Percentiles rank a stretch among this genome's conserved stretches.
These are phyloP conservation scores for Sparassis latifolia DNA, from an alignment of 1,284 basidiomycete species.

Conservation along the genomic window DNA sequence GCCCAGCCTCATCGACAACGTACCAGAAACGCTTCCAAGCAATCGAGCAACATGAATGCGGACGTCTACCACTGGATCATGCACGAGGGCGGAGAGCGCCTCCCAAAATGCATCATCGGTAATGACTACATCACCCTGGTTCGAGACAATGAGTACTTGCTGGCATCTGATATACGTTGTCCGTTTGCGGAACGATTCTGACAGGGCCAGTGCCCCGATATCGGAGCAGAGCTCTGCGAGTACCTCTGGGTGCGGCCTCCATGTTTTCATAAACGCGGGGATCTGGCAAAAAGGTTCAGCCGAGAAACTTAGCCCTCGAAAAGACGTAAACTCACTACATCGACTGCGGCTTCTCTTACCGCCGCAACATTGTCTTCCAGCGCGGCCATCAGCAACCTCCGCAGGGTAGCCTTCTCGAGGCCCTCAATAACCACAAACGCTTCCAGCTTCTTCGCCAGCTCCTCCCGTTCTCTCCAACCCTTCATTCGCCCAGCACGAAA, in stretches of 20 bases:
- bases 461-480: slow-evolving; percentile 84
- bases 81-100: slow-evolving; percentile 50
- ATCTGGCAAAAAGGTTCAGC: slow-evolving; percentile 33
- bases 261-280: slow-evolving; percentile 44
- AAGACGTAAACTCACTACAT: slow-evolving; percentile 40
- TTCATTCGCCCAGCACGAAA: slow-evolving; percentile 59
- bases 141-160: slow-evolving; percentile 48
- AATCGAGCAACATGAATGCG: slow-evolving; percentile 80
- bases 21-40: slow-evolving; percentile 45
- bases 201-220: slow-evolving; percentile 48
- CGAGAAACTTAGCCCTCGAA: slow-evolving; percentile 5
- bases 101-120: slow-evolving; percentile 58
- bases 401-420: slow-evolving; percentile 23
- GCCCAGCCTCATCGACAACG: neutral
- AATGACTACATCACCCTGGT: slow-evolving; percentile 31
- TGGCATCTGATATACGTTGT: slow-evolving; percentile 79
- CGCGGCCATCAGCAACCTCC: slow-evolving; percentile 53
- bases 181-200: slow-evolving; percentile 58
- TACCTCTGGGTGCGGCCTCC: slow-evolving; percentile 33
- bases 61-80: slow-evolving; percentile 80
- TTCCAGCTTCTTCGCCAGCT: slow-evolving; percentile 52
- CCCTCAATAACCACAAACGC: slow-evolving; percentile 27
- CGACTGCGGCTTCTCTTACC: slow-evolving; percentile 75
- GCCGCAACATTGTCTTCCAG: slow-evolving; percentile 79
- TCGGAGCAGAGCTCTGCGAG: slow-evolving; percentile 40